phyloP scores from a whole-genome alignment of 441 rosid genomes.

The Erodium moschatum region DNA sequence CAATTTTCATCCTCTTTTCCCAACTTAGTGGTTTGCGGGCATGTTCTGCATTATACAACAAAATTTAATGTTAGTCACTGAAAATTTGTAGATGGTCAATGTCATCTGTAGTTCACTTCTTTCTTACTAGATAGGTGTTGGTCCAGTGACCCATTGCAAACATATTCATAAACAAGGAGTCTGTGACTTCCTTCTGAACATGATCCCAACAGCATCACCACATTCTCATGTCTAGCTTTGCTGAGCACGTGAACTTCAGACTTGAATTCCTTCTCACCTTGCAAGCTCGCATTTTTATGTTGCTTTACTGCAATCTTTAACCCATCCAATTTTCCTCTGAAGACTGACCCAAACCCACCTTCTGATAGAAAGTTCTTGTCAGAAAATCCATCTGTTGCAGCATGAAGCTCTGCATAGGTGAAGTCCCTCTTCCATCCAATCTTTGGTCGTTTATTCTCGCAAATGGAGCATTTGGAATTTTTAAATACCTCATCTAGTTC shows the following conservation, averaged over 20 bases:
- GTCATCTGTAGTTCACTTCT: neutral
- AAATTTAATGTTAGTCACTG: slow-evolving; percentile 3
- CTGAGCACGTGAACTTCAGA: slow-evolving; percentile 22
- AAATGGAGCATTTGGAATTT: slow-evolving; percentile 27
- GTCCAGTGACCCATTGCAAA: slow-evolving; percentile 45
- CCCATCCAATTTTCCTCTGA: slow-evolving; percentile 30
- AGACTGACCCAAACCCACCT: slow-evolving; percentile 51
- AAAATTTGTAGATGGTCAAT: neutral
- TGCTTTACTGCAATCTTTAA: slow-evolving; percentile 26
- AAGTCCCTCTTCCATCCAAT: slow-evolving; percentile 27
- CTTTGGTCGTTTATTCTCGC: slow-evolving; percentile 30
- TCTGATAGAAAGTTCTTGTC: slow-evolving; percentile 34
- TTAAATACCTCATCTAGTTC: slow-evolving; percentile 19
- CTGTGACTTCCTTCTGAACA: slow-evolving; percentile 31
- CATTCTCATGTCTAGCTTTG: slow-evolving; percentile 31
- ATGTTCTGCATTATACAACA: slow-evolving; percentile 28
- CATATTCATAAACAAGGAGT: slow-evolving; percentile 37
- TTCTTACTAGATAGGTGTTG: slow-evolving; percentile 48
- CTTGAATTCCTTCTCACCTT: slow-evolving; percentile 23
- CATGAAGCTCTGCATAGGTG: slow-evolving; percentile 41
- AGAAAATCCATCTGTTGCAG: slow-evolving; percentile 46
- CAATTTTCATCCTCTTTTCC: slow-evolving; percentile 35
- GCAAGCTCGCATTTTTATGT: slow-evolving; percentile 22
- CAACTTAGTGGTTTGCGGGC: slow-evolving; percentile 29
- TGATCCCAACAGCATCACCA: slow-evolving; percentile 33